Evolutionary conservation across 331 rosid species (phyloP).

Genomic region (Stylosanthes scabra): DNA sequence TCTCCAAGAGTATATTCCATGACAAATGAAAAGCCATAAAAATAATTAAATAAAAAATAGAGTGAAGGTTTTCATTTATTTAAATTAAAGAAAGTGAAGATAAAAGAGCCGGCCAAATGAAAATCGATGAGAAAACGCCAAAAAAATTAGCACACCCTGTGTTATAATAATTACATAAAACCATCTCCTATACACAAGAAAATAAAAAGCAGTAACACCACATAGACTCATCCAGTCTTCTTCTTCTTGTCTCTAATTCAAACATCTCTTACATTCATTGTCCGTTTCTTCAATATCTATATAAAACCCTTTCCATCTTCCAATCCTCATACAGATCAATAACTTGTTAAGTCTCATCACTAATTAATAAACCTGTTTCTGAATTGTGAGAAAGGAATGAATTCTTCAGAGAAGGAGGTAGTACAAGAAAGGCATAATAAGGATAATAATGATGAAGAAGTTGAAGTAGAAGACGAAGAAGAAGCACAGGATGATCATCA

Average conservation of each 20-base stretch:
- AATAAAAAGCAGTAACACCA: conserved; percentile 1
- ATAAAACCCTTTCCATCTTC: conserved; percentile 38
- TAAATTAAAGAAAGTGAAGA: background rate
- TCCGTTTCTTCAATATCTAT: conserved; percentile 35
- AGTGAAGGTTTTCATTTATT: too few relatives aligned
- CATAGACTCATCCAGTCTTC: conserved; percentile 45
- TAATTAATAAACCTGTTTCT: background rate
- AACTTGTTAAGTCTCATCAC: too few relatives aligned
- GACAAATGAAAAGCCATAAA: too few relatives aligned
- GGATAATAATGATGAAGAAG: conserved; percentile 46
- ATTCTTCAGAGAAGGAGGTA: conserved; percentile 37
- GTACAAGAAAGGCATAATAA: background rate
- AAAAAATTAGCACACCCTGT: conserved; percentile 48
- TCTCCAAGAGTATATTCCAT: background rate
- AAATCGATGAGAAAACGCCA: conserved; percentile 51
- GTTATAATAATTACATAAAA: too few relatives aligned
- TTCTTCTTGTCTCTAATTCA: conserved; percentile 44
- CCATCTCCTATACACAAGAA: too few relatives aligned
- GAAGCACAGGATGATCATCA: conserved; percentile 21
- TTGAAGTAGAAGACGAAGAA: conserved; percentile 23
- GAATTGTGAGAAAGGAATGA: conserved; percentile 37
- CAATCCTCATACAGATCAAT: background rate
- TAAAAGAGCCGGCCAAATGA: conserved; percentile 64
- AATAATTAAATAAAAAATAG: background rate
- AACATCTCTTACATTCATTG: conserved; percentile 21